Evolutionary conservation across 495 filamentous ascomycete species (phyloP).

Genomic region (Tuber brumale): DNA sequence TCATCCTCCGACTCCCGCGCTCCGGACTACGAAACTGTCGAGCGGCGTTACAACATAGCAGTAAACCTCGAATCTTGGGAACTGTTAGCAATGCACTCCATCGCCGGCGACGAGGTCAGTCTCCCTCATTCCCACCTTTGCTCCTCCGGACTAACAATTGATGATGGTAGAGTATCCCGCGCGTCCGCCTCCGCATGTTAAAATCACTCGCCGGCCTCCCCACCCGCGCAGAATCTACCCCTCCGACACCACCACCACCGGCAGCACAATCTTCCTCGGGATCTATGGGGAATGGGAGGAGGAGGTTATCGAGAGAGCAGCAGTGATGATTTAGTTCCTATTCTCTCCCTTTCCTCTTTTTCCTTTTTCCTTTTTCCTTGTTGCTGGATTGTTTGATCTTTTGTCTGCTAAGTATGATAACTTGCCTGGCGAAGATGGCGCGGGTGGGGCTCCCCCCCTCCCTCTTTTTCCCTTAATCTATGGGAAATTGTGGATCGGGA

Average conservation of each 20-base stretch:
- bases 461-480: too few relatives aligned
- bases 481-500: neutral
- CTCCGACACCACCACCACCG: neutral
- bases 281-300: neutral
- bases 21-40: constrained; percentile 41
- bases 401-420: neutral
- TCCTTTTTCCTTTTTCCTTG: neutral
- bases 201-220: constrained; percentile 38
- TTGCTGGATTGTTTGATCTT: neutral
- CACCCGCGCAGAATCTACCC: neutral
- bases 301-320: neutral
- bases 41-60: constrained; percentile 38
- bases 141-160: constrained; percentile 3
- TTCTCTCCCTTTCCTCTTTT: neutral
- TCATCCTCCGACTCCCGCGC: constrained; percentile 36
- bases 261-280: neutral
- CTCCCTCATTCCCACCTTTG: neutral
- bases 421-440: neutral
- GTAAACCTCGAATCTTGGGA: constrained; percentile 42
- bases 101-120: constrained; percentile 39
- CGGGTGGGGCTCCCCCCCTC: neutral
- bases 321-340: neutral
- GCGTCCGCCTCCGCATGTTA: constrained; percentile 42
- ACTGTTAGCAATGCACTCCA: constrained; percentile 41
- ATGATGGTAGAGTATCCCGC: constrained; percentile 36